Evolutionary conservation across 2,329 filamentous ascomycete species (phyloP).

Genomic region (Arthrobotrys megalospora): DNA sequence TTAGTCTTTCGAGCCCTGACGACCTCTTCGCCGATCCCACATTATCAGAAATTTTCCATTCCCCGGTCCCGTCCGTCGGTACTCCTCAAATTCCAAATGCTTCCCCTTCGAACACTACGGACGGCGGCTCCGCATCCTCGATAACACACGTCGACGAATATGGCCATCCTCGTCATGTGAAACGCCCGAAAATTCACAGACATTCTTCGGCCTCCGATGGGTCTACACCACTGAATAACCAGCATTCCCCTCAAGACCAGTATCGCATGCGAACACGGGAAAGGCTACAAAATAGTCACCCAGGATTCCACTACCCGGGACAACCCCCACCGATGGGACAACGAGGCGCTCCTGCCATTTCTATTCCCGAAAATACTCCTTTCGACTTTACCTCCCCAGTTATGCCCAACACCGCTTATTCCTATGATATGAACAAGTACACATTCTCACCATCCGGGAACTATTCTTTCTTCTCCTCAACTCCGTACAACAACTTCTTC

Average conservation of each 20-base stretch:
- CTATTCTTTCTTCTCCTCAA: conserved; percentile 60
- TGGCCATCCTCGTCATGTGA: conserved; percentile 47
- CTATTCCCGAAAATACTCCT: conserved; percentile 56
- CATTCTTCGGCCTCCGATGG: conserved; percentile 56
- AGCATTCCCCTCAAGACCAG: conserved; percentile 56
- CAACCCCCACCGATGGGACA: conserved; percentile 49
- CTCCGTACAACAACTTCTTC: conserved; percentile 58
- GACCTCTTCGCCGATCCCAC: conserved; percentile 60
- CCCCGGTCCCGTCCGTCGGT: conserved; percentile 55
- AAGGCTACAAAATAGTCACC: conserved; percentile 49
- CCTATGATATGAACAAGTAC: conserved; percentile 59
- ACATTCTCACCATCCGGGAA: conserved; percentile 54
- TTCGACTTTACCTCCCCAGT: conserved; percentile 57
- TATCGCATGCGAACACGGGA: conserved; percentile 60
- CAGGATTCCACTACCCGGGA: conserved; percentile 52
- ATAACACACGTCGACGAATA: conserved; percentile 57
- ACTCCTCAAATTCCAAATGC: conserved; percentile 59
- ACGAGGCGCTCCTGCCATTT: conserved; percentile 43
- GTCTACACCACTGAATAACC: conserved; percentile 47
- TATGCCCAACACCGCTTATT: conserved; percentile 54
- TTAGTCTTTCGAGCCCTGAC: conserved; percentile 54
- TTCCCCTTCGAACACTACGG: conserved; percentile 55
- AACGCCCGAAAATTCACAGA: conserved; percentile 53
- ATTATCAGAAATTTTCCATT: conserved; percentile 59
- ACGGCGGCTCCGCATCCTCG: conserved; percentile 56